Conservation (phyloP, 2,329 filamentous ascomycete genomes). For the Drechslerella coelobrocha region DNA sequence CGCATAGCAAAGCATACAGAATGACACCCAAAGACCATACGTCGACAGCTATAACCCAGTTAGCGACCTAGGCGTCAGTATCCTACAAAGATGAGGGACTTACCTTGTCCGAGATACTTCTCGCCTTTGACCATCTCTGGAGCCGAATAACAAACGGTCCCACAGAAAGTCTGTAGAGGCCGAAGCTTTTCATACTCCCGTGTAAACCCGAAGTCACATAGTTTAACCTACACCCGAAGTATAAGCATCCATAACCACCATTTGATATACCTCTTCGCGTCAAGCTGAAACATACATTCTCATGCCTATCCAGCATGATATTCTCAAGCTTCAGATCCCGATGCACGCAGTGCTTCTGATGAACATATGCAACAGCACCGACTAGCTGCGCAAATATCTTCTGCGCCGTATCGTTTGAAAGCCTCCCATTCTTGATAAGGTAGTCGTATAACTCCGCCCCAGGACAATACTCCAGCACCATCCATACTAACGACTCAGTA, state of each 20-base stretch:
- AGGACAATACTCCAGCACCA: conserved; percentile 94
- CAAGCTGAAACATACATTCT: conserved; percentile 64
- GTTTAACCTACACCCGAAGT: conserved; percentile 69
- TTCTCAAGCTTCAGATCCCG: conserved; percentile 96
- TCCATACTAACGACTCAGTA: conserved; percentile 91
- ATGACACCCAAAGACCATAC: conserved; percentile 92
- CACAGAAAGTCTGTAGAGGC: conserved; percentile 96
- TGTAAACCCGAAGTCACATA: conserved; percentile 98
- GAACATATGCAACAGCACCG: conserved; percentile 92
- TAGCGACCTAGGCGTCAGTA: neutral
- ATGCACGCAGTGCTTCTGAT: conserved; percentile 93
- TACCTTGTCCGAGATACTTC: conserved; percentile 71
- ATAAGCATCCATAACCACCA: conserved; percentile 1
- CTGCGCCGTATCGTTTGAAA: conserved; percentile 85
- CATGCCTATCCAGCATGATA: conserved; percentile 92
- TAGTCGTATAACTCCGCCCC: conserved; percentile 98
- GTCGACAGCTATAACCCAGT: conserved; percentile 82
- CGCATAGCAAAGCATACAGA: conserved; percentile 79
- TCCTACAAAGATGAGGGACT: too few species aligned
- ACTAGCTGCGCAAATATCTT: conserved; percentile 96
- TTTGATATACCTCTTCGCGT: neutral
- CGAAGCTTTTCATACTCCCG: conserved; percentile 96
- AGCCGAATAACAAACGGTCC: conserved; percentile 95
- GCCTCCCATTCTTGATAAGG: conserved; percentile 81
- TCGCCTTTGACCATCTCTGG: conserved; percentile 98